These are phyloP conservation scores for Alternaria postmessia DNA, from an alignment of 2,329 filamentous ascomycete genomes.

Conservation along the genomic window DNA sequence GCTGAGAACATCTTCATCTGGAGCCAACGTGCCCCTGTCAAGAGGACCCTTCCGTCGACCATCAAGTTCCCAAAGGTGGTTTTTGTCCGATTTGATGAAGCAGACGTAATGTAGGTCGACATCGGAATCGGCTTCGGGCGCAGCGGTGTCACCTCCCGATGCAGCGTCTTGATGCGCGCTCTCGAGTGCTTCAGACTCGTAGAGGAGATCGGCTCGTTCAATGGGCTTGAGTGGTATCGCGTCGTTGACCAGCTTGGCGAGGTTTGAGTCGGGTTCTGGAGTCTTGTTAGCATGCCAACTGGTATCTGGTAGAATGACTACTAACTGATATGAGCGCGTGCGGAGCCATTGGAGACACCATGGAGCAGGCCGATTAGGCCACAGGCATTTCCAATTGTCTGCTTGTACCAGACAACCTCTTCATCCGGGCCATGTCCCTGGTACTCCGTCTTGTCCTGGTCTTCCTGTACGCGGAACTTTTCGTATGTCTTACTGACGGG, in stretches of 20 bases:
- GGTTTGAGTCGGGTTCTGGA: conserved; percentile 60
- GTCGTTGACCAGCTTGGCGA: conserved; percentile 71
- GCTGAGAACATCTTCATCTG: conserved; percentile 64
- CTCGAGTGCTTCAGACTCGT: conserved; percentile 78
- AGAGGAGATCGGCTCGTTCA: conserved; percentile 76
- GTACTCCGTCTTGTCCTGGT: conserved; percentile 71
- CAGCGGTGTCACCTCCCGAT: conserved; percentile 76
- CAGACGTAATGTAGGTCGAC: conserved; percentile 97
- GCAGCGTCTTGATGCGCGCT: conserved; percentile 81
- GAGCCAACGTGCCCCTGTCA: conserved; percentile 61
- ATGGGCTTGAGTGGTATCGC: conserved; percentile 74
- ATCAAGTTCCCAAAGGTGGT: conserved; percentile 80
- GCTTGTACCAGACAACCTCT: conserved; percentile 90
- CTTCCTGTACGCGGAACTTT: conserved; percentile 76
- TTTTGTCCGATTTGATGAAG: conserved; percentile 80
- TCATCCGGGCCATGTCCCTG: conserved; percentile 71
- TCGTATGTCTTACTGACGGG: conserved; percentile 84
- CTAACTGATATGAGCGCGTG: conserved; percentile 56
- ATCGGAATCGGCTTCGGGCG: conserved; percentile 78
- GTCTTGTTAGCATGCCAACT: conserved; percentile 21
- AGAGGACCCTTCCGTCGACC: conserved; percentile 77
- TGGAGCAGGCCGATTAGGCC: conserved; percentile 91
- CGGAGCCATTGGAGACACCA: conserved; percentile 80
- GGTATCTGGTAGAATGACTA: not conserved
- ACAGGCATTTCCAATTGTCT: conserved; percentile 95